phyloP scores from a whole-genome alignment of 352 stramenopile genomes.

The Phytopythium kandeliae region DNA sequence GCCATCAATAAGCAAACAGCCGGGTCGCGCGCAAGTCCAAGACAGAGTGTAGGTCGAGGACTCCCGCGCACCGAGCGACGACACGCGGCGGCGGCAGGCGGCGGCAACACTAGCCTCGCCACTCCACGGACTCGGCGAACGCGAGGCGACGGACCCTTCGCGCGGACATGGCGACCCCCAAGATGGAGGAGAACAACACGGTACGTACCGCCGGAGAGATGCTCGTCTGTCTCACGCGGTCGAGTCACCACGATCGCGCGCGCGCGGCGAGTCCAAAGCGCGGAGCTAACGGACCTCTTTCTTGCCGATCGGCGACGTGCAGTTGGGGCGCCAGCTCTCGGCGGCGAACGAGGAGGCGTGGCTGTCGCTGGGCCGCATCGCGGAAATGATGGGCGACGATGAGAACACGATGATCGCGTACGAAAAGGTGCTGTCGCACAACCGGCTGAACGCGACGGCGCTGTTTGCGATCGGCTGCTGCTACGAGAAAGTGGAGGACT shows the following conservation, averaged over 20 bases:
- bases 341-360: slow-evolving; percentile 80
- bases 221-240: neutral
- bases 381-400: slow-evolving; percentile 89
- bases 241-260: too few species aligned
- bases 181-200: slow-evolving; percentile 78
- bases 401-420: slow-evolving; percentile 87
- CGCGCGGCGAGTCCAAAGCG: too few species aligned
- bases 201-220: slow-evolving; percentile 15
- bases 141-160: too few species aligned
- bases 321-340: slow-evolving; percentile 69
- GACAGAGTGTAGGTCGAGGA: slow-evolving; percentile 1
- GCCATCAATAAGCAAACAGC: slow-evolving; percentile 41
- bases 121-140: too few species aligned
- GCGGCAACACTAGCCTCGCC: too few species aligned
- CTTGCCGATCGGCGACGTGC: neutral
- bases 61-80: neutral
- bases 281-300: slow-evolving; percentile 5
- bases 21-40: slow-evolving; percentile 23
- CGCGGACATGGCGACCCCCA: slow-evolving; percentile 53
- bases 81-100: too few species aligned
- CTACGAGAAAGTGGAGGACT: slow-evolving; percentile 86
- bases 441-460: slow-evolving; percentile 76
- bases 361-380: slow-evolving; percentile 76
- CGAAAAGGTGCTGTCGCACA: slow-evolving; percentile 86
- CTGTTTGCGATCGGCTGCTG: slow-evolving; percentile 82